Evolutionary conservation across 345 rosid species (phyloP).

Genomic region (Eucalyptus pauciflora): DNA sequence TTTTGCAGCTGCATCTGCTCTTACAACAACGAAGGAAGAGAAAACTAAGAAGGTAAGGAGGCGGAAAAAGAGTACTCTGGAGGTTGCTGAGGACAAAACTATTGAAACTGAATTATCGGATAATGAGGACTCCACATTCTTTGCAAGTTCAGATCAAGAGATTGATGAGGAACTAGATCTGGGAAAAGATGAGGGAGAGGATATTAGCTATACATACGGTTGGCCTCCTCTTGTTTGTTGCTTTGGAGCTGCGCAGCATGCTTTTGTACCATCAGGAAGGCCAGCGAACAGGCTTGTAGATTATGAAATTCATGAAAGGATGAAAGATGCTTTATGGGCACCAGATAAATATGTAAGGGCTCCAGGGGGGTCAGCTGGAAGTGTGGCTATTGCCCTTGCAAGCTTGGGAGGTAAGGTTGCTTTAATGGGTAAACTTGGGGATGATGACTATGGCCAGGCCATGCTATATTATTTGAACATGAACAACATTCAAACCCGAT

Average conservation of each 20-base stretch:
- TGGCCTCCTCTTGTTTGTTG: conserved; percentile 98
- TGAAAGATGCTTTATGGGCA: conserved; percentile 55
- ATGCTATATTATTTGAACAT: conserved; percentile 66
- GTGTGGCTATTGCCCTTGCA: conserved; percentile 81
- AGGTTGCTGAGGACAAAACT: conserved; percentile 9
- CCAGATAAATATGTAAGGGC: conserved; percentile 69
- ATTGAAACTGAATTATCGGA: conserved; percentile 42
- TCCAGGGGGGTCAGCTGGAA: conserved; percentile 81
- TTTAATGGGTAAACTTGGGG: conserved; percentile 88
- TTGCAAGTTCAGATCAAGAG: conserved; percentile 28
- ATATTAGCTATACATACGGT: conserved; percentile 59
- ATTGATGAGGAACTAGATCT: conserved; percentile 53
- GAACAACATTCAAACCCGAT: conserved; percentile 67
- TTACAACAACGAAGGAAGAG: conserved; percentile 27
- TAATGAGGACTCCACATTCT: conserved; percentile 10
- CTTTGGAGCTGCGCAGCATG: conserved; percentile 86
- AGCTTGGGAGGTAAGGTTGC: conserved; percentile 83
- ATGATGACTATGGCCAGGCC: conserved; percentile 71
- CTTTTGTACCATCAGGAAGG: conserved; percentile 83
- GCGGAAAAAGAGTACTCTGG: conserved; percentile 1
- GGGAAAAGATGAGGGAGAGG: conserved; percentile 46
- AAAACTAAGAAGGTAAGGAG: conserved; percentile 41
- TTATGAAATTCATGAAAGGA: conserved; percentile 54
- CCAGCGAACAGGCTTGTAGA: conserved; percentile 73
- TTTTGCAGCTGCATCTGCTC: conserved; percentile 22